Conservation (phyloP, 345 rosid species). For the Gossypium stocksii region DNA sequence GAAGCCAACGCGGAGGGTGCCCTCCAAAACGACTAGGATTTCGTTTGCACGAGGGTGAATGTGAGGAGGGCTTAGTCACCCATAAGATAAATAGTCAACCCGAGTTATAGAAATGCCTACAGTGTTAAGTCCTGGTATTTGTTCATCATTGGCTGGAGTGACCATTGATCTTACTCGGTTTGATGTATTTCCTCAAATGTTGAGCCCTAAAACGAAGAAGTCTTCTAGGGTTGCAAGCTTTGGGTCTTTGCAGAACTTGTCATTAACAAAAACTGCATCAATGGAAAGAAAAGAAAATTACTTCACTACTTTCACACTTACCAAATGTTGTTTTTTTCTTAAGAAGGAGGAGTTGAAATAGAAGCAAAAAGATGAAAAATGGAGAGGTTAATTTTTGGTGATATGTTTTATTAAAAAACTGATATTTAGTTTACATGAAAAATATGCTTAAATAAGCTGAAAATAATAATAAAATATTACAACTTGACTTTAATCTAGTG, state of each 20-base stretch:
- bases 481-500: too few relatives aligned
- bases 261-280: constrained; percentile 29
- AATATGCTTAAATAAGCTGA: too few relatives aligned
- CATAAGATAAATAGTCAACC: constrained; percentile 22
- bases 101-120: constrained; percentile 20
- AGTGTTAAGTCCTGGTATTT: constrained; percentile 28
- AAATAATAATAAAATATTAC: too few relatives aligned
- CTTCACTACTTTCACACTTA: not conserved
- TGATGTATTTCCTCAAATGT: constrained; percentile 12
- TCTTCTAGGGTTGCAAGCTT: constrained; percentile 16
- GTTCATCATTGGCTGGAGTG: not conserved
- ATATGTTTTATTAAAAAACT: too few relatives aligned
- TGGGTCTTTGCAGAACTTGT: constrained; percentile 31
- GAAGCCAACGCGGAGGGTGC: constrained; percentile 20
- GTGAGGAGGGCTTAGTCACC: constrained; percentile 13
- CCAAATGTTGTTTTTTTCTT: not conserved
- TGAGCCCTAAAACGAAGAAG: constrained; percentile 23
- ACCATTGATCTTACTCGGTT: constrained; percentile 9
- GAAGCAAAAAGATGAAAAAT: too few relatives aligned
- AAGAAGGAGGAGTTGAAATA: too few relatives aligned
- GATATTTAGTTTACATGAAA: too few relatives aligned
- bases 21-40: constrained; percentile 17
- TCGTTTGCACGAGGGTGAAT: constrained; percentile 20
- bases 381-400: too few relatives aligned
- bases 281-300: not conserved